Conservation (phyloP, 2,329 filamentous ascomycete genomes). For the Capronia americana region DNA sequence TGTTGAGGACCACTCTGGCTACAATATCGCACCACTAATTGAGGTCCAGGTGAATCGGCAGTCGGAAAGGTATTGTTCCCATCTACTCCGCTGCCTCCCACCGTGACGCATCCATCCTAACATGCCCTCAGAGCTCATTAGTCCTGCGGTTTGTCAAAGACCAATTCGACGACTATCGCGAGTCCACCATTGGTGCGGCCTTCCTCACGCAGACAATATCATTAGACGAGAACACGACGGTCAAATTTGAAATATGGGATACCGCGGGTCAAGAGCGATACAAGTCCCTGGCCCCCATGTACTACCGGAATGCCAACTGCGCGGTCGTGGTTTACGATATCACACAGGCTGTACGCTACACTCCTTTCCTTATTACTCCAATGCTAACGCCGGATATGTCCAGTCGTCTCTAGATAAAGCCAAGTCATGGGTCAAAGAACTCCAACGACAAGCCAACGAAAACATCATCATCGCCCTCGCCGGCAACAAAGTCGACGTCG, state of each 20-base stretch:
- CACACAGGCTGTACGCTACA: constrained; percentile 83
- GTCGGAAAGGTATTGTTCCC: constrained; percentile 81
- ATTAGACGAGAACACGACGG: constrained; percentile 95
- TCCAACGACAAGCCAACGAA: constrained; percentile 98
- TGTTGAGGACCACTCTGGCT: constrained; percentile 44
- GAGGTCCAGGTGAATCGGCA: constrained; percentile 82
- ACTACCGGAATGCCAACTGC: constrained; percentile 99
- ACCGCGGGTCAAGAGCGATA: constrained; percentile 98
- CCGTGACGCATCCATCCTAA: constrained; percentile 21
- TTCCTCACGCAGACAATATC: constrained; percentile 99
- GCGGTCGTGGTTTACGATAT: constrained; percentile 99
- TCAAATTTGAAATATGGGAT: constrained; percentile 99
- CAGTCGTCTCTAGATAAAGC: constrained; percentile 98
- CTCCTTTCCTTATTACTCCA: background rate
- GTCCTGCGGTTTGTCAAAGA: constrained; percentile 99
- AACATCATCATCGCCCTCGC: constrained; percentile 99
- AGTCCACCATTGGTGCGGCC: constrained; percentile 97
- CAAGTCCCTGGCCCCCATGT: constrained; percentile 99
- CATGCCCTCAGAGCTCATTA: constrained; percentile 77
- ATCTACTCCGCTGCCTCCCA: constrained; percentile 16
- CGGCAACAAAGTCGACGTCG: constrained; percentile 96
- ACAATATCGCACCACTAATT: constrained; percentile 47
- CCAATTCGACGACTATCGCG: constrained; percentile 98
- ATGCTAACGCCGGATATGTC: constrained; percentile 27
- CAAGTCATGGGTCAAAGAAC: constrained; percentile 98